Percentiles rank a stretch among this genome's conserved stretches.
Evolutionary conservation across 2,329 filamentous ascomycete species (phyloP).

Genomic region (Xylaria sp.): DNA sequence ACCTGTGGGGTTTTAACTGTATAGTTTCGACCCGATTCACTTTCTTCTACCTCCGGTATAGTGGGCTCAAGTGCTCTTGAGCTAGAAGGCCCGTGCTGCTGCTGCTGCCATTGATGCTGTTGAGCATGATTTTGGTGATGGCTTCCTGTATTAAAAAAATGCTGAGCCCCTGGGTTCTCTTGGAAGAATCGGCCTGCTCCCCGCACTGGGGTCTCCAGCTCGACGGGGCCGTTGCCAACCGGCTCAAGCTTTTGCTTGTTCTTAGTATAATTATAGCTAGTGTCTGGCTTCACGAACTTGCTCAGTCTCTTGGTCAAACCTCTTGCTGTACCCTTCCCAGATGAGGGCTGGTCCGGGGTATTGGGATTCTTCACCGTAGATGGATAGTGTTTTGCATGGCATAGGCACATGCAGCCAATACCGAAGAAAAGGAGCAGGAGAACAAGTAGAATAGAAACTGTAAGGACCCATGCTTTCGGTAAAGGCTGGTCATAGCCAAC

Average conservation of each 20-base stretch:
- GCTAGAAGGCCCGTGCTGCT: not conserved
- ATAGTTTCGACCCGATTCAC: not conserved
- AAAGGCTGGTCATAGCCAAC: slow-evolving; percentile 24
- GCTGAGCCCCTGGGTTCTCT: not conserved
- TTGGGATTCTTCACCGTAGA: slow-evolving; percentile 6
- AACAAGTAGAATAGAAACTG: slow-evolving; percentile 25
- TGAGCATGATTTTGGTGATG: not conserved
- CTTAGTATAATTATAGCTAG: not conserved
- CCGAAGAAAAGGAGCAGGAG: slow-evolving; percentile 26
- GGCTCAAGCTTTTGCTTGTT: not conserved
- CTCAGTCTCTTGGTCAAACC: not conserved
- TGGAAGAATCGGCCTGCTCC: not conserved
- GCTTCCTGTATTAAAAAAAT: not conserved
- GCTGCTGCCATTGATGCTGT: no score
- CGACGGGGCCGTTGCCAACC: not conserved
- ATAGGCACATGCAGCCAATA: slow-evolving; percentile 24
- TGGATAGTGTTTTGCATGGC: slow-evolving; percentile 17
- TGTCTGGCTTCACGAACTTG: not conserved
- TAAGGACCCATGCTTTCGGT: slow-evolving; percentile 23
- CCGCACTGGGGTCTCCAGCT: not conserved
- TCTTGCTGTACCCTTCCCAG: not conserved
- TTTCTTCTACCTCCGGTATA: not conserved
- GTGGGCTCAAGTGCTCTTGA: not conserved
- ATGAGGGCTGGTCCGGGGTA: slow-evolving; percentile 6
- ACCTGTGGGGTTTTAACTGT: not conserved